Percentiles rank a stretch among this genome's conserved stretches.
Evolutionary conservation across 2,329 filamentous ascomycete species (phyloP).

Genomic region (Diplodia intermedia): DNA sequence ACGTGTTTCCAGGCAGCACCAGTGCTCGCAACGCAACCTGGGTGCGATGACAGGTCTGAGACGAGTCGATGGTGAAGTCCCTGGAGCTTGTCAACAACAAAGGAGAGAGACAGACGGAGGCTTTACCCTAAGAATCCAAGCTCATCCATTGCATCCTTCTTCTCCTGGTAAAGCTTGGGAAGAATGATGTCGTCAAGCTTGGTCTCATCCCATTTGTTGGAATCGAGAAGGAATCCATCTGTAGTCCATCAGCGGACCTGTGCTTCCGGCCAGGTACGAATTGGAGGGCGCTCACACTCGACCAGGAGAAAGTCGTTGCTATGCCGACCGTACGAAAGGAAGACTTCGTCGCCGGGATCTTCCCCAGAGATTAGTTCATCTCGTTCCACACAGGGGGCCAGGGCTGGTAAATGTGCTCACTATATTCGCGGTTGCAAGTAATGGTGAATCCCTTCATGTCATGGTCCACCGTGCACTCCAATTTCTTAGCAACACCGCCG

Average conservation of each 20-base stretch:
- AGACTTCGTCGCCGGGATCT: constrained; percentile 67
- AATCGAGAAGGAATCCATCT: constrained; percentile 54
- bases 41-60: constrained; percentile 53
- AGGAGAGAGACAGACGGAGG: not conserved
- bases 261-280: not conserved
- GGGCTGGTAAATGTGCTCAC: constrained; percentile 42
- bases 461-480: constrained; percentile 61
- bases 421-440: constrained; percentile 59
- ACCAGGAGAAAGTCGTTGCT: constrained; percentile 74
- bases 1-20: constrained; percentile 39
- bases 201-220: constrained; percentile 50
- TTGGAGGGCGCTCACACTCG: constrained; percentile 57
- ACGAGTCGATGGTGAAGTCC: constrained; percentile 41
- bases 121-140: constrained; percentile 50
- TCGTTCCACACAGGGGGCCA: not conserved
- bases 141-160: constrained; percentile 49
- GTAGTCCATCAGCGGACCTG: not conserved
- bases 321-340: constrained; percentile 73
- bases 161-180: constrained; percentile 44
- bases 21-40: constrained; percentile 52
- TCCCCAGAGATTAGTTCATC: not conserved
- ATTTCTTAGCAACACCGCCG: constrained; percentile 7
- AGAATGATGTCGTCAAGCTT: constrained; percentile 53
- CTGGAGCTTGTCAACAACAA: constrained; percentile 31
- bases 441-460: constrained; percentile 62